These are phyloP conservation scores for Malassezia arunalokei DNA, from an alignment of 1,284 basidiomycete species.

Conservation along the genomic window DNA sequence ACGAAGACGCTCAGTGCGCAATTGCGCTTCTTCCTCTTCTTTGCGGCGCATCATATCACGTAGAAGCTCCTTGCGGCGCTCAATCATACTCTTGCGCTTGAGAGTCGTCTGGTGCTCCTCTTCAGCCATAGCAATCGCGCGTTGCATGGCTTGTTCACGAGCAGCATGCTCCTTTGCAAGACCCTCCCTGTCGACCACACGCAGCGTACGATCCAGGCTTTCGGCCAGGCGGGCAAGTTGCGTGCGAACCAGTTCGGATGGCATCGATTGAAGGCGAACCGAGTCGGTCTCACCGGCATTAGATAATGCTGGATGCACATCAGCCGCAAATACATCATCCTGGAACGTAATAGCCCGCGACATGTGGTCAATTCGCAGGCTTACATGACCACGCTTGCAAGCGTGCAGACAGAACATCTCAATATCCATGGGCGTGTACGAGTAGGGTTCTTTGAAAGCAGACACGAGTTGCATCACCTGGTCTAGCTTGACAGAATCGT, in stretches of 20 bases:
- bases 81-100: constrained; percentile 54
- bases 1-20: constrained; percentile 59
- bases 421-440: constrained; percentile 44
- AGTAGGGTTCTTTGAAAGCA: constrained; percentile 41
- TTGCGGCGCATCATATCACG: constrained; percentile 72
- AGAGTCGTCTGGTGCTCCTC: constrained; percentile 41
- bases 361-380: constrained; percentile 79
- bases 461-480: constrained; percentile 43
- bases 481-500: constrained; percentile 63
- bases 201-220: constrained; percentile 38
- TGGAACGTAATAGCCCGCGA: constrained; percentile 73
- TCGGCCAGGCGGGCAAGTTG: constrained; percentile 41
- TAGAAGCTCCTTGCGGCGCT: constrained; percentile 72
- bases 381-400: constrained; percentile 74
- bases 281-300: constrained; percentile 29
- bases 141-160: constrained; percentile 31
- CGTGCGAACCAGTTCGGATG: constrained; percentile 43
- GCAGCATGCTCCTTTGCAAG: constrained; percentile 27
- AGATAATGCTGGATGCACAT: constrained; percentile 33
- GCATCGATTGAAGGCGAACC: constrained; percentile 38
- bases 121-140: constrained; percentile 35
- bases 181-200: constrained; percentile 32
- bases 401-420: constrained; percentile 74
- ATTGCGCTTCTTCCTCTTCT: constrained; percentile 77
- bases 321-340: constrained; percentile 53